Evolutionary conservation across 331 rosid genomes (phyloP).

Genomic region (Cydonia oblonga): DNA sequence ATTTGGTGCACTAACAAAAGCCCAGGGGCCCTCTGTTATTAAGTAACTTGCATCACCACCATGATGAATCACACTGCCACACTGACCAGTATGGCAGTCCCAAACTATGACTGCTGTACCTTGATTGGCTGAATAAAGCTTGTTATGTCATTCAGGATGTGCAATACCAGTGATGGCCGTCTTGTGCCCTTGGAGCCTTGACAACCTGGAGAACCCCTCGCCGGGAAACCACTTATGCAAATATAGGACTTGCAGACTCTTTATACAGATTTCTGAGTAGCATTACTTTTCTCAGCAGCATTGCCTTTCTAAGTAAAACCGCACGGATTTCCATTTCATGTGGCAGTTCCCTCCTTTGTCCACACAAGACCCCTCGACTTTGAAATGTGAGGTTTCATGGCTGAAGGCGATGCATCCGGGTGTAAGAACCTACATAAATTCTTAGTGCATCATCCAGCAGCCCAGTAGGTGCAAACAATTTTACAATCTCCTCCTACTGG

Average conservation of each 20-base stretch:
- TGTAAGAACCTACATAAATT: conserved; percentile 21
- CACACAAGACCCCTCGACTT: neutral
- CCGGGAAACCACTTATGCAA: no score
- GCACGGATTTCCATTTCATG: neutral
- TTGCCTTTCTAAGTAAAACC: neutral
- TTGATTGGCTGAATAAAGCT: conserved; percentile 26
- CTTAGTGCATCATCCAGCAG: conserved; percentile 16
- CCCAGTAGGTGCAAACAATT: conserved; percentile 11
- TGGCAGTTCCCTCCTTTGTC: neutral
- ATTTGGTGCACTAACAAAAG: conserved; percentile 29
- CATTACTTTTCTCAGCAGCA: neutral
- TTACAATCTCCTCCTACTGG: neutral
- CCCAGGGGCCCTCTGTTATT: conserved; percentile 28
- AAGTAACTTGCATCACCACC: conserved; percentile 24
- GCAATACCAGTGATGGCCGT: conserved; percentile 35
- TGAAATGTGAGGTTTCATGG: neutral
- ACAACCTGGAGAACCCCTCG: neutral
- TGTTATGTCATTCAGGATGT: conserved; percentile 19
- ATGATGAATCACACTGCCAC: conserved; percentile 5
- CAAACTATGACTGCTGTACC: conserved; percentile 27
- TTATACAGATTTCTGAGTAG: neutral
- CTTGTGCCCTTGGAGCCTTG: conserved; percentile 31
- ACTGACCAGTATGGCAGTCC: conserved; percentile 31
- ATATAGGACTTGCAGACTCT: conserved; percentile 18
- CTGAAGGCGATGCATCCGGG: neutral